A percentile compares a stretch with the other conserved stretches of the same genome.
phyloP scores from a whole-genome alignment of 805 yeast genomes.

The Cyberlindnera subsufficiens region DNA sequence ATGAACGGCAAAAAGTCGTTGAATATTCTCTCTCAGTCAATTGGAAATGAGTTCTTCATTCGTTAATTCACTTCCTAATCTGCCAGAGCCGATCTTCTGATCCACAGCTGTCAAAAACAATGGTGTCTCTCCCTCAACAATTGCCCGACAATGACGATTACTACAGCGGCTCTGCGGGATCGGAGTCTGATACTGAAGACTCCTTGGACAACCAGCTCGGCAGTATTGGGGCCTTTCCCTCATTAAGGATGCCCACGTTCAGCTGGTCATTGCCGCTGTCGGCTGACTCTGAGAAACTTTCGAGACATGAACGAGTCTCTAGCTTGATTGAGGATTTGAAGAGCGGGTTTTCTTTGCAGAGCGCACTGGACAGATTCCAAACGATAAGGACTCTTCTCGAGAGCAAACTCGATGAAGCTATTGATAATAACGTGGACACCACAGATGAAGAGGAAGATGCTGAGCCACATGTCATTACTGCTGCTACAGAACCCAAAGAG shows the following conservation, averaged over 20 bases:
- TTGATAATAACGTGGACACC: conserved; percentile 24
- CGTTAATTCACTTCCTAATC: no score
- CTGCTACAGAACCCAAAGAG: conserved; percentile 40
- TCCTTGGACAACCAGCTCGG: conserved; percentile 44
- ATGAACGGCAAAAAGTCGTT: no score
- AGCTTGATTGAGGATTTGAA: conserved; percentile 29
- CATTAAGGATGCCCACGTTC: conserved; percentile 18
- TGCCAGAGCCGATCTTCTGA: no score
- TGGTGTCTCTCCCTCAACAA: no score
- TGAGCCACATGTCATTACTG: conserved; percentile 52
- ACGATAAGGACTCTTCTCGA: conserved; percentile 26
- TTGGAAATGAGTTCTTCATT: not conserved
- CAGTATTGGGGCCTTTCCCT: conserved; percentile 38
- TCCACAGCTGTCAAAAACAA: no score
- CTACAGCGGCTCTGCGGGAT: conserved; percentile 5
- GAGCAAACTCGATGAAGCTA: conserved; percentile 24
- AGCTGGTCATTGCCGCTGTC: conserved; percentile 10
- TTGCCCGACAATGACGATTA: not conserved
- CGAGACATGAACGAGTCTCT: conserved; percentile 27
- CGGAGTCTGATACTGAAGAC: conserved; percentile 21
- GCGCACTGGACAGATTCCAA: conserved; percentile 49
- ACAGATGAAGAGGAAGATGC: conserved; percentile 39
- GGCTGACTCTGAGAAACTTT: conserved; percentile 1
- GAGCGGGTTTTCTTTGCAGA: conserved; percentile 42
- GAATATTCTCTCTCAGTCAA: not conserved